Evolutionary conservation across 129 eudicot species (phyloP), one percentile per base, ranked within the genome.

Genomic region (Lactuca sativa): DNA sequence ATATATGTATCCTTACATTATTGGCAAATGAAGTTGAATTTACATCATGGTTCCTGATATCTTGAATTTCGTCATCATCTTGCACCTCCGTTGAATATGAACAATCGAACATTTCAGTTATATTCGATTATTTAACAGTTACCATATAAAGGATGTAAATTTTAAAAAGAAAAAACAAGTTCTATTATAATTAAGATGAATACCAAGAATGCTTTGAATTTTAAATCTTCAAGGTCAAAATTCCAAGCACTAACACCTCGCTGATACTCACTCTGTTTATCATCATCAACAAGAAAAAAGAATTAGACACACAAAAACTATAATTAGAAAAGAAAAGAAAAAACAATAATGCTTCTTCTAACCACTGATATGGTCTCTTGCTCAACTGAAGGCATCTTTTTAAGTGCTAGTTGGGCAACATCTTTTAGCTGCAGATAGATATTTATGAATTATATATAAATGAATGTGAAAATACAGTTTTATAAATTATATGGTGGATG

Each of bases 211-310:
- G 99, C 99, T 87, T 83, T 92, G 66, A 82, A 76, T 80, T 93
- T 93, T 56, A 93, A 82, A 86, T 93, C 99, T 79, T 90, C 90
- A 71, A 93, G 30, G 70, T 93, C 95, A 72, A 93, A 93, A 86
- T 93, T 93, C 99, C 99, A 93, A 31, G 95, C 97, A 82, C 99
- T 90, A 30, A 93, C 99, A 75, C 99, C 99, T 87, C 97, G 87
- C 75, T 93, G 91, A 79, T 93, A 93, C 87, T 90, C 97, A 59
- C 91, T 92, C 98, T 92, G 95, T 48, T 63, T 18, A 37, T 58
- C 68, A 75, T 58, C 71, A 17, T 67, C n/a, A 59, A 16, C 4
- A n/a, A n/a, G 21, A 40, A 9, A 43, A 47, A 67, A 53, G 15
- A 58, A 58, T 63, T 59, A 65, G 48, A 53, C 30, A 66, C 13